phyloP scores from a whole-genome alignment of 495 filamentous ascomycete species.

The Elasticomyces elasticus region DNA sequence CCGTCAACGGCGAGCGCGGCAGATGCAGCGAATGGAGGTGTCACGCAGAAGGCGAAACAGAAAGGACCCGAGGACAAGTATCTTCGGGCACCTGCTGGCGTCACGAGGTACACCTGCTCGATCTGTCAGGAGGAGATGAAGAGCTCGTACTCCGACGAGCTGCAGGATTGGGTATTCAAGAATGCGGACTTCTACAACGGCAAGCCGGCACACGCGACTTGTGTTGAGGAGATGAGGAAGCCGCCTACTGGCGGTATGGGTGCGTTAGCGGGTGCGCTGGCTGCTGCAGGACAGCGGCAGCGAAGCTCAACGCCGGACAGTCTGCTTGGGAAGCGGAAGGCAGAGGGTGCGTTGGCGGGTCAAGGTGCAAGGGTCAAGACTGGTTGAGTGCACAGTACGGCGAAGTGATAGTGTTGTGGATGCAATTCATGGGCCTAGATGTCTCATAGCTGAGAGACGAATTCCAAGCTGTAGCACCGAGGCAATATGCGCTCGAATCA shows the following conservation, averaged over 20 bases:
- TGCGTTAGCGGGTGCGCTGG: background rate
- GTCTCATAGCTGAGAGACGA: too few species aligned
- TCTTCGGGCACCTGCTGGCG: constrained; percentile 64
- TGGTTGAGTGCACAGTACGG: constrained; percentile 10
- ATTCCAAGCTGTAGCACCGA: too few species aligned
- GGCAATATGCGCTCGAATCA: too few species aligned
- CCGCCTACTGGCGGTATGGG: constrained; percentile 13
- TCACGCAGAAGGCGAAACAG: constrained; percentile 35
- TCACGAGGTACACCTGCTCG: constrained; percentile 65
- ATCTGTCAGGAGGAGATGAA: constrained; percentile 95
- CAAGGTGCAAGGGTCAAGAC: constrained; percentile 15
- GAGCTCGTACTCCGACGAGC: constrained; percentile 77
- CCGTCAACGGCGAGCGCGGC: constrained; percentile 34
- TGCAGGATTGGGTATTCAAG: constrained; percentile 94
- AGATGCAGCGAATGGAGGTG: background rate
- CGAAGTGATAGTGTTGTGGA: too few species aligned
- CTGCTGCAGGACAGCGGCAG: constrained; percentile 1
- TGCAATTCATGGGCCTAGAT: too few species aligned
- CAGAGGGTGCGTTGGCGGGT: constrained; percentile 22
- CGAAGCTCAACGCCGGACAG: constrained; percentile 29
- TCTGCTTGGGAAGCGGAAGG: constrained; percentile 33
- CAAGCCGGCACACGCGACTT: constrained; percentile 81
- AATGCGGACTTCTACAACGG: constrained; percentile 71
- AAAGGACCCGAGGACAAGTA: constrained; percentile 60
- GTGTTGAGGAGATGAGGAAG: constrained; percentile 72